phyloP scores from a whole-genome alignment of 305 asterid species.

The Petunia hybrid region DNA sequence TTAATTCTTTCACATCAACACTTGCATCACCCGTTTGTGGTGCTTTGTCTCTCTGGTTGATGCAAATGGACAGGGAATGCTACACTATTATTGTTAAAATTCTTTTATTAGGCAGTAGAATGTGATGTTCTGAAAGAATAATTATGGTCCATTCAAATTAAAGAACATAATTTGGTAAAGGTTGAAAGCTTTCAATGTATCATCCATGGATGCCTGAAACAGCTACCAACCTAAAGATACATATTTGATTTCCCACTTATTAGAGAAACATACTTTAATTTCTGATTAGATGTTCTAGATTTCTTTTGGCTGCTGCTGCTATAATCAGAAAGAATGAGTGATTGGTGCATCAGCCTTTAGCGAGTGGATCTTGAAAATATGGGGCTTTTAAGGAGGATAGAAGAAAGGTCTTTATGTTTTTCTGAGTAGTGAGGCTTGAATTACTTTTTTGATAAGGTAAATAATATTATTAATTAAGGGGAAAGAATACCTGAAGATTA shows the following conservation, averaged over 20 bases:
- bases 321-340: neutral
- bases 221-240: neutral
- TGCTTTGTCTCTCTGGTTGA: neutral
- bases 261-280: neutral
- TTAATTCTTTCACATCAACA: neutral
- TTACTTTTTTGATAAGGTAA: neutral
- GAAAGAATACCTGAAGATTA: too few relatives aligned
- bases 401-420: neutral
- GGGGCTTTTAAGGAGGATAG: neutral
- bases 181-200: constrained; percentile 9
- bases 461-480: too few relatives aligned
- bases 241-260: constrained; percentile 8
- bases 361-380: constrained; percentile 9
- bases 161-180: neutral
- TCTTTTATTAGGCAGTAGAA: neutral
- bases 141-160: neutral
- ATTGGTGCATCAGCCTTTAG: neutral
- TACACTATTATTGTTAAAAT: neutral
- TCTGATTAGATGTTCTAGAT: neutral
- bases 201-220: constrained; percentile 12
- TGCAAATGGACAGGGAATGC: constrained; percentile 18
- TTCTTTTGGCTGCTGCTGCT: constrained; percentile 6
- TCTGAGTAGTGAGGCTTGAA: neutral
- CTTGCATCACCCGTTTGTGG: constrained; percentile 23
- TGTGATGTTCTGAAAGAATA: neutral